Base-by-base conservation (phyloP, 306 rosid species). In the Vigna nakashimae region DNA sequence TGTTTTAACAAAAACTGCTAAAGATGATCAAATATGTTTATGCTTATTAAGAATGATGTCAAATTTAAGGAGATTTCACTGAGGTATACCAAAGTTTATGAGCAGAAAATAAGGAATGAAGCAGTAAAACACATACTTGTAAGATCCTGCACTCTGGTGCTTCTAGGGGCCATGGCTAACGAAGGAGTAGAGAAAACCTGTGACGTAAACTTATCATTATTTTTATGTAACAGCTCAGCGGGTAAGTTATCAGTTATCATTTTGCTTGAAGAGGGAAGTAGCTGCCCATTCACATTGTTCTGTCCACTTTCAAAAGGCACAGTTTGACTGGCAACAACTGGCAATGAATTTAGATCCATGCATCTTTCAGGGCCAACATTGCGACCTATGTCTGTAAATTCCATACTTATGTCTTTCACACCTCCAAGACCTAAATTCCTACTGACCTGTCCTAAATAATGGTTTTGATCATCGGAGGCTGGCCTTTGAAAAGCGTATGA, bases 101-200 rank as follows among this genome's bases (percentile, higher is more conserved):
- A 74, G 71, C 59, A 68, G 13, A 76, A 76, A 45, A 66, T 30
- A 71, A 66, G 76, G 26, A 15, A 20, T 49, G 42, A 57, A 32
- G 74, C 2, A 57, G 63, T 20, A 68, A 40, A 73, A 12, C 26
- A 75, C 87, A 69, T 69, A 83, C 87, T 59, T 79, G 81, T 53
- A 79, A 69, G 74, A 74, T 43, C 65, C 20, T 30, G 32, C 60
- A 51, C 51, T 30, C 69, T 45, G 53, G 68, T 58, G 59, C 76
- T 73, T 83, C 77, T 45, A 4, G 59, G 14, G 77, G 63, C 80
- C 69, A 16, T 2, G 10, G 11, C 57, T 24, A 64, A 34, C 7
- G 76, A 56, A 76, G 69, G 57, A 69, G 30, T 15, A 45, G 70
- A 4, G 2, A 59, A 52, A 79, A 55, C 17, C 45, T 55, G 81